A percentile compares a stretch with the other conserved stretches of the same genome.
Evolutionary conservation across 306 rosid genomes (phyloP).

Genomic region (Hippophae gyantsensis): DNA sequence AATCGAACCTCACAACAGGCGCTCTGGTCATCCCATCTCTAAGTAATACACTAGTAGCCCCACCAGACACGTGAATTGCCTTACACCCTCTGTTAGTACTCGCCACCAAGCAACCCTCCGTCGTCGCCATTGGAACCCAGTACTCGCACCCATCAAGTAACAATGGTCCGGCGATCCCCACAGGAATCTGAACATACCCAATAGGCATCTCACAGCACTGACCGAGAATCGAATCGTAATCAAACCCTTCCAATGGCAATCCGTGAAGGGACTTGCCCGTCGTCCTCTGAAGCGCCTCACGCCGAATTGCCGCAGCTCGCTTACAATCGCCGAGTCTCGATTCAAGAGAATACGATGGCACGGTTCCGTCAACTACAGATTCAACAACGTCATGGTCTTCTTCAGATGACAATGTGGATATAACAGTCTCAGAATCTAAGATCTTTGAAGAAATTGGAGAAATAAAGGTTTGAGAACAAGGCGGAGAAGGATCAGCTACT

Average conservation of each 20-base stretch:
- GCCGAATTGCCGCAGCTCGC: constrained; percentile 24
- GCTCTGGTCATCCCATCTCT: constrained; percentile 78
- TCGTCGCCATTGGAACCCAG: constrained; percentile 83
- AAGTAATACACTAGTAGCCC: constrained; percentile 53
- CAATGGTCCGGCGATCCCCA: constrained; percentile 81
- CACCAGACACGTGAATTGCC: constrained; percentile 63
- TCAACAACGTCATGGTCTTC: constrained; percentile 49
- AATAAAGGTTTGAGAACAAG: background rate
- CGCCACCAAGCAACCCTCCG: constrained; percentile 70
- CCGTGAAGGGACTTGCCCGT: constrained; percentile 40
- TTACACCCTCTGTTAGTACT: constrained; percentile 80
- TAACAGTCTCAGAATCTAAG: constrained; percentile 5
- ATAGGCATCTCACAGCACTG: constrained; percentile 92
- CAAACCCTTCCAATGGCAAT: constrained; percentile 58
- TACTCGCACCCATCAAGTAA: constrained; percentile 58
- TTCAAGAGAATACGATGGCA: constrained; percentile 20
- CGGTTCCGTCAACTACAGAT: constrained; percentile 30
- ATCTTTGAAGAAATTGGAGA: constrained; percentile 1
- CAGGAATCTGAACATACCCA: constrained; percentile 71
- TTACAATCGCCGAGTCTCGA: constrained; percentile 19
- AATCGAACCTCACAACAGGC: constrained; percentile 58
- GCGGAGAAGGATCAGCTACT: background rate
- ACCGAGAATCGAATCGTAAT: constrained; percentile 59
- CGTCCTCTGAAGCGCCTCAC: constrained; percentile 44
- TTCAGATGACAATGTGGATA: constrained; percentile 14